These are phyloP conservation scores for Aurantiochytrium sp. DNA, from an alignment of 108 stramenopile genomes.

Conservation along the genomic window DNA sequence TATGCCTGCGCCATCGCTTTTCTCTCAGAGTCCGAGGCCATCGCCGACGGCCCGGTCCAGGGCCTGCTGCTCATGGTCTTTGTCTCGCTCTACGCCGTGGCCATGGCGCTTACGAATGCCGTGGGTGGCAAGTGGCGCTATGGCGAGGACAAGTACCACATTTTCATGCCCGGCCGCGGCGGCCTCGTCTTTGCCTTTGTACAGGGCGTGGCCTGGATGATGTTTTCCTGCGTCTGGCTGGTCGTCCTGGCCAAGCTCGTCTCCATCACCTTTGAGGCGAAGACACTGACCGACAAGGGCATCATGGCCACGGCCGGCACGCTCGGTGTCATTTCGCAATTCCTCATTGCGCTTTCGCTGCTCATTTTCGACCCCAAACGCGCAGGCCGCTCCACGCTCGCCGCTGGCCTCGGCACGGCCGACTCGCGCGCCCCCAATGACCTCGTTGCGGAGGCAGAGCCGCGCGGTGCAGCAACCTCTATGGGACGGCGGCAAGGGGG, in stretches of 20 bases:
- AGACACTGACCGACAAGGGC: neutral
- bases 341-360: neutral
- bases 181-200: neutral
- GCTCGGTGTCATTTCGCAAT: neutral
- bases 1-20: conserved; percentile 1
- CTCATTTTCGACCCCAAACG: conserved; percentile 1
- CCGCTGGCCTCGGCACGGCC: neutral
- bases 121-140: conserved; percentile 23
- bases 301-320: neutral
- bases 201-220: conserved; percentile 24
- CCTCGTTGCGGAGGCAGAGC: too few relatives aligned
- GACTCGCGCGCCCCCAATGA: too few relatives aligned
- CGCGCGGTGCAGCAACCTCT: too few relatives aligned
- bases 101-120: neutral
- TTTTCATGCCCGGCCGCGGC: conserved; percentile 8
- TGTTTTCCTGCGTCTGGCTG: neutral
- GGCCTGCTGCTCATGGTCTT: neutral
- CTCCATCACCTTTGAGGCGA: neutral
- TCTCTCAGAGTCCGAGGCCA: neutral
- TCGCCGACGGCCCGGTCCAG: neutral
- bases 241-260: neutral
- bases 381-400: neutral
- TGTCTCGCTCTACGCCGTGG: conserved; percentile 1
- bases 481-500: too few relatives aligned
- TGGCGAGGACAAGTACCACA: conserved; percentile 8